Percentiles rank a stretch among this genome's conserved stretches.
These are phyloP conservation scores for Hypoxylon sp. DNA, from an alignment of 2,329 filamentous ascomycete genomes.

Conservation along the genomic window DNA sequence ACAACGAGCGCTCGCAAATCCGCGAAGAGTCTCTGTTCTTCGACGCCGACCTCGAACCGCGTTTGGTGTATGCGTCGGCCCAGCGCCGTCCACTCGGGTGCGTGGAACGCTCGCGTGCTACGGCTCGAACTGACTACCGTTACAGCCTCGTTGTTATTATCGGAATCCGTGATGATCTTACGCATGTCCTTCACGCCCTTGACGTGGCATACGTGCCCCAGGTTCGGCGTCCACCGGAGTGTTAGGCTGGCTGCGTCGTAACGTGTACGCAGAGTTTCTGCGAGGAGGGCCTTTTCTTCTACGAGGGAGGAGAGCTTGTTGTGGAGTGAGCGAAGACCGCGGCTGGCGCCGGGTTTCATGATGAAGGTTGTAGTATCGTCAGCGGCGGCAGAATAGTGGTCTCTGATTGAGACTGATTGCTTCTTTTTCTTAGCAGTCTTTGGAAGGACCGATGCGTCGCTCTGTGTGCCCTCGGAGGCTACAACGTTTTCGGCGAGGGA, in stretches of 20 bases:
- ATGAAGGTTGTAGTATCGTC: slow-evolving; percentile 73
- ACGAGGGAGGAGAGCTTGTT: slow-evolving; percentile 71
- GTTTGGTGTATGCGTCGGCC: slow-evolving; percentile 83
- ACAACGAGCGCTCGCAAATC: slow-evolving; percentile 82
- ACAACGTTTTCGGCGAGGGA: slow-evolving; percentile 80
- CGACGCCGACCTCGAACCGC: slow-evolving; percentile 81
- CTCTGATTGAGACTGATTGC: slow-evolving; percentile 63
- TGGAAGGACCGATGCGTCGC: slow-evolving; percentile 67
- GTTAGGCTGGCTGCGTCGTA: slow-evolving; percentile 76
- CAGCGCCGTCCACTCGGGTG: slow-evolving; percentile 85
- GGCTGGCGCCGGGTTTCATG: slow-evolving; percentile 78
- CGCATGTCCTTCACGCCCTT: slow-evolving; percentile 78
- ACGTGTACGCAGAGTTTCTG: slow-evolving; percentile 70
- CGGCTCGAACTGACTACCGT: slow-evolving; percentile 79
- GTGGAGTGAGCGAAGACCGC: slow-evolving; percentile 76
- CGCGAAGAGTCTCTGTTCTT: slow-evolving; percentile 86
- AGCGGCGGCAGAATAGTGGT: slow-evolving; percentile 66
- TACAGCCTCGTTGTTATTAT: slow-evolving; percentile 18
- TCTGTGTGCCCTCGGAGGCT: slow-evolving; percentile 72
- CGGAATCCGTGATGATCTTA: slow-evolving; percentile 29
- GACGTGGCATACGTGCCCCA: slow-evolving; percentile 92
- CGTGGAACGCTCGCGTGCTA: slow-evolving; percentile 85
- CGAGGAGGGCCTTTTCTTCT: slow-evolving; percentile 71
- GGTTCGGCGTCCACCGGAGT: slow-evolving; percentile 86
- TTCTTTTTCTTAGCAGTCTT: slow-evolving; percentile 62